Conservation (phyloP, 257 asterid species). For the Lithospermum erythrorhizon region DNA sequence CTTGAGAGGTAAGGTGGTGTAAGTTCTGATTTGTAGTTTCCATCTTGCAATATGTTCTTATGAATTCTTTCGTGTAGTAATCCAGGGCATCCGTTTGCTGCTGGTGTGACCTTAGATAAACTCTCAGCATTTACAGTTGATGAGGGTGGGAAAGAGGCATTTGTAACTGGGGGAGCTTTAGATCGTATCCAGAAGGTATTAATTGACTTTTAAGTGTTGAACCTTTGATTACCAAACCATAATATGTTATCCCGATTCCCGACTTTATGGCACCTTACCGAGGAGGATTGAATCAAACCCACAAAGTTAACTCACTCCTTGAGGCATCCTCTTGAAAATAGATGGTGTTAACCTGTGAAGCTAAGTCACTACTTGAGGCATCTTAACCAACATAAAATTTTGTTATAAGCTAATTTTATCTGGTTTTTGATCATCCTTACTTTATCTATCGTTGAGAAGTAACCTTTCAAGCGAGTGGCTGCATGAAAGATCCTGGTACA, state of each 20-base stretch:
- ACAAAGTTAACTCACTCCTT: not conserved
- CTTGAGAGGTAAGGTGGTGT: conserved; percentile 62
- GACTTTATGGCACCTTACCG: not conserved
- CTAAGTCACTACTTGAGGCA: too few species aligned
- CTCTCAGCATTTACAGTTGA: conserved; percentile 90
- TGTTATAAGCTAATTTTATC: too few species aligned
- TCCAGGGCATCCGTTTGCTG: conserved; percentile 91
- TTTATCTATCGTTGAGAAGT: not conserved
- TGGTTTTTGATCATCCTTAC: not conserved
- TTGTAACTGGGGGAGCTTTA: conserved; percentile 81
- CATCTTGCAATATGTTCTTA: conserved; percentile 9
- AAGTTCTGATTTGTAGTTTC: conserved; percentile 1
- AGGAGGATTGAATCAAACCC: not conserved
- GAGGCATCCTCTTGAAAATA: not conserved
- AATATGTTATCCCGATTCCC: not conserved
- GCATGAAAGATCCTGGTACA: not conserved
- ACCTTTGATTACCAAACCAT: not conserved
- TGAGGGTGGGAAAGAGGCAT: conserved; percentile 78
- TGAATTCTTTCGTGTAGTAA: conserved; percentile 42
- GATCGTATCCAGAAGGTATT: conserved; percentile 81
- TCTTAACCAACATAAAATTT: not conserved
- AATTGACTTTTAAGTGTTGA: not conserved
- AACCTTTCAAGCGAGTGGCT: not conserved
- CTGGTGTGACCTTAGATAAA: conserved; percentile 77
- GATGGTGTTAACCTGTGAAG: too few species aligned